A percentile compares a stretch with the other conserved stretches of the same genome.
These are phyloP conservation scores for Stachybotrys echinatus DNA, from an alignment of 2,329 filamentous ascomycete genomes.

Conservation along the genomic window DNA sequence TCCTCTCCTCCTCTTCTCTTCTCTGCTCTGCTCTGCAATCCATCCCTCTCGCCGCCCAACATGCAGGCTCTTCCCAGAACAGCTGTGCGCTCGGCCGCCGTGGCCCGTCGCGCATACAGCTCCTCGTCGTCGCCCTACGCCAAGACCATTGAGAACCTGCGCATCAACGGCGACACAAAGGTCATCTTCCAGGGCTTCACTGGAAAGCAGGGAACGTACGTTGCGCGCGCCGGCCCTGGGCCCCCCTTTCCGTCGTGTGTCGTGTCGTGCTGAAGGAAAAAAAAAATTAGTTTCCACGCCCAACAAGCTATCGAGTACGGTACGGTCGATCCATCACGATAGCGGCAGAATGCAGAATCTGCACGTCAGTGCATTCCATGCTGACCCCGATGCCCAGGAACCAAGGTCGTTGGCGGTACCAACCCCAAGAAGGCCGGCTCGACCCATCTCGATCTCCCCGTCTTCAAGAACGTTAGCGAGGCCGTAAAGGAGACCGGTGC, in stretches of 20 bases:
- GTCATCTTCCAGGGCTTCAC: constrained; percentile 97
- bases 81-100: constrained; percentile 62
- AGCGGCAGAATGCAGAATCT: neutral
- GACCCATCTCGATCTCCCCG: constrained; percentile 83
- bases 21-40: constrained; percentile 6
- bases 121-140: constrained; percentile 65
- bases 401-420: constrained; percentile 94
- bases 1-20: constrained; percentile 7
- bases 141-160: constrained; percentile 75
- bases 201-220: constrained; percentile 90
- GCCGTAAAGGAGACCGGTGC: constrained; percentile 88
- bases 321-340: constrained; percentile 39
- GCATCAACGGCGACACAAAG: constrained; percentile 89
- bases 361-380: neutral
- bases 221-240: constrained; percentile 18
- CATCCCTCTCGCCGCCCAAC: constrained; percentile 24
- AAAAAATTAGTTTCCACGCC: constrained; percentile 75
- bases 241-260: neutral
- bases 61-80: constrained; percentile 83
- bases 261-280: constrained; percentile 12
- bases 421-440: constrained; percentile 98
- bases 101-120: constrained; percentile 69
- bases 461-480: constrained; percentile 85
- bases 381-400: constrained; percentile 51
- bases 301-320: constrained; percentile 98